Percentiles rank a stretch among this genome's conserved stretches.
phyloP scores from a whole-genome alignment of 768 basidiomycete genomes.

The Serendipita indica region DNA sequence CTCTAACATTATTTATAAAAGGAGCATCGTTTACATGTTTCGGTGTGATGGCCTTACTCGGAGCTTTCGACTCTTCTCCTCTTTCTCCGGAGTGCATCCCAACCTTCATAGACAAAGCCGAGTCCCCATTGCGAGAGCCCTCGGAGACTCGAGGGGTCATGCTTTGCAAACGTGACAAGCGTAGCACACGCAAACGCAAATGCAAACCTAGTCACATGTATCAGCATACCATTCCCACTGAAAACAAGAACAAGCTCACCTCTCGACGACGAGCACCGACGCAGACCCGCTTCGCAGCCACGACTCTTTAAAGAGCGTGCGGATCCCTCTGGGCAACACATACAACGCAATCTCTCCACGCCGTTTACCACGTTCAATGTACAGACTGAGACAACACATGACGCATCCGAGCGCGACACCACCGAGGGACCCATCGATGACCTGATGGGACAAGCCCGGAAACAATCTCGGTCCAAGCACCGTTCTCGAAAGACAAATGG shows the following conservation, averaged over 20 bases:
- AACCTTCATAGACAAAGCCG: constrained; percentile 31
- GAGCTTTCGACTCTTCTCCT: too few relatives aligned
- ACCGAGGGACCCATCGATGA: constrained; percentile 67
- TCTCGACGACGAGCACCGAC: constrained; percentile 34
- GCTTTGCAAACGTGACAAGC: constrained; percentile 46
- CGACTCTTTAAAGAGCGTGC: constrained; percentile 42
- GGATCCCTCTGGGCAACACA: constrained; percentile 55
- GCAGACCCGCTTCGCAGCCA: constrained; percentile 35
- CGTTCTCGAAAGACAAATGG: constrained; percentile 56
- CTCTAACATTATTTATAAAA: too few relatives aligned
- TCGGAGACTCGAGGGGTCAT: constrained; percentile 49
- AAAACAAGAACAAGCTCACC: constrained; percentile 27
- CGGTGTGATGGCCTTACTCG: too few relatives aligned
- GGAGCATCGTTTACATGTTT: too few relatives aligned
- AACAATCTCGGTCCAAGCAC: constrained; percentile 38
- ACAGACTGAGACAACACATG: constrained; percentile 59
- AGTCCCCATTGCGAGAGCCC: constrained; percentile 63
- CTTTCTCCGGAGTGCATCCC: not conserved
- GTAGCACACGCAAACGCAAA: constrained; percentile 52
- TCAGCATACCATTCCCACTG: not conserved
- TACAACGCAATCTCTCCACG: constrained; percentile 71
- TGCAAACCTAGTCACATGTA: constrained; percentile 28
- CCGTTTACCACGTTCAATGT: constrained; percentile 56
- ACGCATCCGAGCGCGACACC: constrained; percentile 52
- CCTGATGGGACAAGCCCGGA: constrained; percentile 55